phyloP scores from a whole-genome alignment of 129 eudicot species.

The Helianthus annuus region DNA sequence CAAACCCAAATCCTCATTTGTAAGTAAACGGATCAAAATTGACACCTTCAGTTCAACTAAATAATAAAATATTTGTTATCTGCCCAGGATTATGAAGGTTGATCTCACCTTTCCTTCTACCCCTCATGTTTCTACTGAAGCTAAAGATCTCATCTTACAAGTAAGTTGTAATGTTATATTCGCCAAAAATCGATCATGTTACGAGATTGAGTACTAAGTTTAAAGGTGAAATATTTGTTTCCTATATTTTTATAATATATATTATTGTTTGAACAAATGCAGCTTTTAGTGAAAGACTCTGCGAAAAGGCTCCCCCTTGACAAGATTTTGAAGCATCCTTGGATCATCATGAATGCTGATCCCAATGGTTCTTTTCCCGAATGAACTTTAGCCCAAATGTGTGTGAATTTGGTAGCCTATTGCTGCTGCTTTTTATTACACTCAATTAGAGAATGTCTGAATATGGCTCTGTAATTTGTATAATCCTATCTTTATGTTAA shows the following conservation, averaged over 20 bases:
- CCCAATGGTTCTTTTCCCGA: slow-evolving; percentile 47
- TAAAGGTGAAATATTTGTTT: neutral
- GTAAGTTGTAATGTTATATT: slow-evolving; percentile 35
- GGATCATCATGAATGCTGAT: slow-evolving; percentile 77
- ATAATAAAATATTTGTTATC: neutral
- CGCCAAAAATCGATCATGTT: neutral
- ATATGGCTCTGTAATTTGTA: slow-evolving; percentile 3
- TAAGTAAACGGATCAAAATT: neutral
- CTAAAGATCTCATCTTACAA: slow-evolving; percentile 68
- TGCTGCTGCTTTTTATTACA: slow-evolving; percentile 1
- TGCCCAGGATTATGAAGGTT: slow-evolving; percentile 74
- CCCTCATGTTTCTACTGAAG: slow-evolving; percentile 66
- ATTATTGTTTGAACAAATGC: slow-evolving; percentile 31
- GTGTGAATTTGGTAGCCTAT: slow-evolving; percentile 20
- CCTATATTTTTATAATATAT: neutral
- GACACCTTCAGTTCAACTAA: neutral
- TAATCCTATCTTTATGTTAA: neutral
- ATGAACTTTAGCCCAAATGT: slow-evolving; percentile 10
- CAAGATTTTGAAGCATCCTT: slow-evolving; percentile 84
- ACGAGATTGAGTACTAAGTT: neutral
- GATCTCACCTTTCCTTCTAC: slow-evolving; percentile 77
- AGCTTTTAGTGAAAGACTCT: slow-evolving; percentile 95
- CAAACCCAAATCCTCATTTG: neutral
- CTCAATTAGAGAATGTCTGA: neutral
- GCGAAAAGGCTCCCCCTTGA: slow-evolving; percentile 77